Base-by-base conservation (phyloP, 768 basidiomycete genomes). In the Tremella mesenterica region DNA sequence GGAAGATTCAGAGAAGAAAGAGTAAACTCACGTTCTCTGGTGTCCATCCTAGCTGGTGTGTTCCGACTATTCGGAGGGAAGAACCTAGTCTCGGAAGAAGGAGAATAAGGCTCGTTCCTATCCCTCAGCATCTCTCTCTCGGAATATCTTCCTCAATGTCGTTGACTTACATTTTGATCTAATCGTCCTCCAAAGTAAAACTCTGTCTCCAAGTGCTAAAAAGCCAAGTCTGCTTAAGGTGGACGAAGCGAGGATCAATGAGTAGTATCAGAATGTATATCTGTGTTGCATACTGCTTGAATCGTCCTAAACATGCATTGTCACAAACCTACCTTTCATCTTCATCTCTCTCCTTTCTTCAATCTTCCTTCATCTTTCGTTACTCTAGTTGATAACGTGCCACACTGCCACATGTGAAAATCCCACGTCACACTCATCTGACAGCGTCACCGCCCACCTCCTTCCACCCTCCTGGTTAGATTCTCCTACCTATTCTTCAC, bases 91-190 rank as follows among this genome's bases (percentile, higher is more conserved):
- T 41, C 38, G 4, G 38, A 41, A 8, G 38, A 41, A 8, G 38
- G 38, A 12, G 25, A 29, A 31, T 48, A 48, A 16, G 47, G 47
- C 28, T 48, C 47, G 38, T n/a, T n/a, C n/a, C n/a, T n/a, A n/a
- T n/a, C n/a, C n/a, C n/a, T n/a, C n/a, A n/a, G n/a, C n/a, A n/a
- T n/a, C n/a, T n/a, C n/a, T n/a, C n/a, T n/a, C n/a, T n/a, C n/a
- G n/a, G n/a, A n/a, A n/a, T n/a, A n/a, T n/a, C n/a, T n/a, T n/a
- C n/a, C n/a, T n/a, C n/a, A n/a, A n/a, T n/a, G n/a, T n/a, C n/a
- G n/a, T n/a, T n/a, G n/a, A n/a, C n/a, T n/a, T n/a, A n/a, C n/a
- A n/a, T n/a, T n/a, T n/a, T n/a, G n/a, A n/a, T n/a, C n/a, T n/a
- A n/a, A n/a, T n/a, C n/a, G n/a, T n/a, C n/a, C n/a, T n/a, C n/a